Evolutionary conservation across 169 alveolate genomes (phyloP).

Genomic region (Plasmodium fragile): DNA sequence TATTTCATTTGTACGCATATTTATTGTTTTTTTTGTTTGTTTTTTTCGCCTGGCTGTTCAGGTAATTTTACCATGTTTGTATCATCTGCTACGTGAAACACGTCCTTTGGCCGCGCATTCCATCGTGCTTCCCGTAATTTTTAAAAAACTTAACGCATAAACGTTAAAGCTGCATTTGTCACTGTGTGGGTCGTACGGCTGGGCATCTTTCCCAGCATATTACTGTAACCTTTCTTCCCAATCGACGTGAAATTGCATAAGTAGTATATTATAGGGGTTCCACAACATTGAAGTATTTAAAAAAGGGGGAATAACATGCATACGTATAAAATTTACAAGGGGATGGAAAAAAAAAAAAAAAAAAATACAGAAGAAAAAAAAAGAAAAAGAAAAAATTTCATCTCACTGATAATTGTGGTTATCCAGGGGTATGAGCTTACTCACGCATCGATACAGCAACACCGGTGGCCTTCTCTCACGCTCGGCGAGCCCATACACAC

Average conservation of each 20-base stretch:
- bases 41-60: background rate
- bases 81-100: too few species aligned
- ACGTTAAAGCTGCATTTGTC: background rate
- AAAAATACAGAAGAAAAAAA: constrained; percentile 5
- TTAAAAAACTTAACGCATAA: background rate
- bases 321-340: background rate
- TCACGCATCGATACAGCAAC: background rate
- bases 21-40: too few species aligned
- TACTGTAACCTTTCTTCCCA: background rate
- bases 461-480: background rate
- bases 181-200: background rate
- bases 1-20: too few species aligned
- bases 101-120: background rate
- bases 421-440: background rate
- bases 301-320: background rate
- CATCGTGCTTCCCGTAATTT: background rate
- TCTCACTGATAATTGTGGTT: background rate
- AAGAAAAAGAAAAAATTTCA: constrained; percentile 5
- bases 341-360: background rate
- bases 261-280: background rate
- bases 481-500: background rate
- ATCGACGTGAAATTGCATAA: background rate
- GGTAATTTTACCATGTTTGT: background rate
- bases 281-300: background rate
- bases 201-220: background rate